Evolutionary conservation across 345 rosid species (phyloP).

Genomic region (Hevea brasiliensis): DNA sequence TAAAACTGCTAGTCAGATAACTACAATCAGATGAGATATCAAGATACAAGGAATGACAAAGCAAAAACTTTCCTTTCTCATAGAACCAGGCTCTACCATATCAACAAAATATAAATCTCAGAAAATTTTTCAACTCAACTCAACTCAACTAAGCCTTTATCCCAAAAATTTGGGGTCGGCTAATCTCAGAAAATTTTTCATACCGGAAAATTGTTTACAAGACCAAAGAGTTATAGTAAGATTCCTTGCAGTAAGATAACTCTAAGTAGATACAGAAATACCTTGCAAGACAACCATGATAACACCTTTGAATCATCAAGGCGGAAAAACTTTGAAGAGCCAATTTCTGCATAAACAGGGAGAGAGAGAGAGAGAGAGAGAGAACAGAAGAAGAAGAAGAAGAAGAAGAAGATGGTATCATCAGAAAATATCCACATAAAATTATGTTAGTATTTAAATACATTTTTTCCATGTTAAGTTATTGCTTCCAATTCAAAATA

Average conservation of each 20-base stretch:
- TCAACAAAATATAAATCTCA: constrained; percentile 1
- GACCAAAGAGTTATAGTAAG: background rate
- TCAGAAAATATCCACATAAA: background rate
- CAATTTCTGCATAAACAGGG: constrained; percentile 53
- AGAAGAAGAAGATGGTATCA: background rate
- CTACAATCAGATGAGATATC: background rate
- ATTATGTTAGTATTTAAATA: background rate
- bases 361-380: constrained; percentile 4
- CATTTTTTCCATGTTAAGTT: background rate
- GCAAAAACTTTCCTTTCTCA: background rate
- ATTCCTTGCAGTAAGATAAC: background rate
- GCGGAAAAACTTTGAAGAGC: constrained; percentile 72
- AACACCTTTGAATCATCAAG: constrained; percentile 78
- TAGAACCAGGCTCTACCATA: background rate
- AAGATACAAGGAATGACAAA: background rate
- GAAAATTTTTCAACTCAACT: too few relatives aligned
- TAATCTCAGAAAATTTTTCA: too few relatives aligned
- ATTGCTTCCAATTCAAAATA: background rate
- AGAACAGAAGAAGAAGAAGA: background rate
- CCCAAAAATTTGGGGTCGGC: too few relatives aligned
- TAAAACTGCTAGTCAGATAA: background rate
- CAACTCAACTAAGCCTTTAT: too few relatives aligned
- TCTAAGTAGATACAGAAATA: constrained; percentile 29
- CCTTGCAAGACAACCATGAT: constrained; percentile 80
- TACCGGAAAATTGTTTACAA: background rate